Percentiles rank a stretch among this genome's conserved stretches.
These are phyloP conservation scores for Lathyrus aphaca DNA, from an alignment of 306 rosid genomes.

Conservation along the genomic window DNA sequence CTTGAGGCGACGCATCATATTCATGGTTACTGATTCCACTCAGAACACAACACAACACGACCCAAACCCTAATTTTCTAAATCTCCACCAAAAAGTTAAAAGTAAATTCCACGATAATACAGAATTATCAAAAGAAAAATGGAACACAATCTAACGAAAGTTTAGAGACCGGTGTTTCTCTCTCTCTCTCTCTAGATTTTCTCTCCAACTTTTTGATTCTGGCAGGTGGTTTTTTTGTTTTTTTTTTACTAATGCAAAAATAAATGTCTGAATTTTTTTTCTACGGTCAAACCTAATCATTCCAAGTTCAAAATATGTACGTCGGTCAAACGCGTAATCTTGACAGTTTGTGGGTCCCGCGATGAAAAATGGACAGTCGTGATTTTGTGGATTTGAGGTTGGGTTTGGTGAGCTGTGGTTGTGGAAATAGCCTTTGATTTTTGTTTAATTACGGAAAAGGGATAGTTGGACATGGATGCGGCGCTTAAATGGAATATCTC, in stretches of 20 bases:
- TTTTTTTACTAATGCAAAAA: background rate
- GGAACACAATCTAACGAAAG: conserved; percentile 17
- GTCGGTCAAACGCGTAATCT: conserved; percentile 36
- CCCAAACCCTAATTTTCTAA: conserved; percentile 46
- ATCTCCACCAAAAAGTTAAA: conserved; percentile 8
- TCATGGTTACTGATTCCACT: conserved; percentile 52
- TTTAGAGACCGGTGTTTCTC: conserved; percentile 4
- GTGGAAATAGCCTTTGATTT: conserved; percentile 33
- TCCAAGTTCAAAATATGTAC: conserved; percentile 43
- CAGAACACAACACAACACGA: background rate
- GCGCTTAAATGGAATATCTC: too few species aligned
- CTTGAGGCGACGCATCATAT: conserved; percentile 93
- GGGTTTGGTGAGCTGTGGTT: conserved; percentile 24
- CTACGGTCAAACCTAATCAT: conserved; percentile 51
- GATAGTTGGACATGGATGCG: background rate
- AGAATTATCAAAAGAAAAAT: background rate
- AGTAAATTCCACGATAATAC: background rate
- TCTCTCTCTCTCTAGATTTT: conserved; percentile 30
- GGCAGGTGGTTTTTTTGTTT: conserved; percentile 47
- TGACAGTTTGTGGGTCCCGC: conserved; percentile 21
- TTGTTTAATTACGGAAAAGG: conserved; percentile 13
- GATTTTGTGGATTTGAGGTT: conserved; percentile 33
- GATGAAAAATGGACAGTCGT: background rate
- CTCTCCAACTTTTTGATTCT: conserved; percentile 16
- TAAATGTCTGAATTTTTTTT: conserved; percentile 9